These are phyloP conservation scores for Penicillium atrosanguineum DNA, from an alignment of 495 filamentous ascomycete genomes.

Conservation along the genomic window DNA sequence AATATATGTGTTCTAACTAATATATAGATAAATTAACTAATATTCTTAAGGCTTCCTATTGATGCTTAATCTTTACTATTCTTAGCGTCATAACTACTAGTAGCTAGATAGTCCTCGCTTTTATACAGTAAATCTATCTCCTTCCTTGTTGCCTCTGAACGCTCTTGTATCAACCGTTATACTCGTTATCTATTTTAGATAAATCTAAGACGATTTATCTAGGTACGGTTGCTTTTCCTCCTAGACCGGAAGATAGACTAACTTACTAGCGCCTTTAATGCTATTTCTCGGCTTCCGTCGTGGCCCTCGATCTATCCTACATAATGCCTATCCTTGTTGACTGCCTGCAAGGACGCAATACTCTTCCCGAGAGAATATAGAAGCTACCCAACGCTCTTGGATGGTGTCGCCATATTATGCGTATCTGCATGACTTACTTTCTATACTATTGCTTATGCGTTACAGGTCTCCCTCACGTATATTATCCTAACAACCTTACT, in stretches of 20 bases:
- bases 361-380: conserved; percentile 59
- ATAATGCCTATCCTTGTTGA: conserved; percentile 67
- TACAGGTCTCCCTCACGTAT: conserved; percentile 59
- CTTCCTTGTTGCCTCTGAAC: conserved; percentile 55
- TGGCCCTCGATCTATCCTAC: conserved; percentile 67
- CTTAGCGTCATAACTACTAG: conserved; percentile 70
- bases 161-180: conserved; percentile 59
- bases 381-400: conserved; percentile 52
- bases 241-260: not conserved
- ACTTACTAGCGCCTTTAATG: conserved; percentile 44
- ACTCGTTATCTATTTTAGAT: conserved; percentile 65
- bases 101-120: conserved; percentile 72
- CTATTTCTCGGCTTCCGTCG: conserved; percentile 68
- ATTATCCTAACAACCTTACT: conserved; percentile 64
- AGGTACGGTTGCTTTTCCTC: conserved; percentile 29
- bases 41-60: conserved; percentile 51
- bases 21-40: conserved; percentile 1
- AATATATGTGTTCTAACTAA: conserved; percentile 42
- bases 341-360: conserved; percentile 57
- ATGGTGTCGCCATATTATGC: conserved; percentile 60
- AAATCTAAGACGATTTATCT: conserved; percentile 68
- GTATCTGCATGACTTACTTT: too few relatives aligned
- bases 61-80: conserved; percentile 65
- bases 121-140: conserved; percentile 42
- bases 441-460: conserved; percentile 25